Percentiles rank a stretch among this genome's conserved stretches.
phyloP scores from a whole-genome alignment of 345 rosid species.

The Boechera retrofracta region DNA sequence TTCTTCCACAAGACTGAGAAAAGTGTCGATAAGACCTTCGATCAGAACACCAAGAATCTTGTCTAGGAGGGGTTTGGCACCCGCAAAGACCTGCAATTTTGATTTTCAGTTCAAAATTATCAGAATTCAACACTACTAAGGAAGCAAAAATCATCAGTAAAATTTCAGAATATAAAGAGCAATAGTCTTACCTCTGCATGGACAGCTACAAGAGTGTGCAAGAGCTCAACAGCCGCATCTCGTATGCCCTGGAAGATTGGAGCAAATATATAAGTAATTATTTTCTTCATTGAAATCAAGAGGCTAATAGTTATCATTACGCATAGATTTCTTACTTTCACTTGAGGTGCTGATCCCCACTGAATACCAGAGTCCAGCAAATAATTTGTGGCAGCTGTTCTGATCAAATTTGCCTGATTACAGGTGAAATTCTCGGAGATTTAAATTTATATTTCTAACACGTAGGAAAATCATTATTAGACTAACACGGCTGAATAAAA shows the following conservation, averaged over 20 bases:
- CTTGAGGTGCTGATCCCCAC: slow-evolving; percentile 94
- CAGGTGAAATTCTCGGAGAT: not conserved
- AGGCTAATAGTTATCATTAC: slow-evolving; percentile 2
- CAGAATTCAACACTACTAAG: slow-evolving; percentile 2
- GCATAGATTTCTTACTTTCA: slow-evolving; percentile 63
- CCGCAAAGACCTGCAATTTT: slow-evolving; percentile 78
- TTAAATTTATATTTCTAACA: slow-evolving; percentile 9
- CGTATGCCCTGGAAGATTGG: slow-evolving; percentile 75
- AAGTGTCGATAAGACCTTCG: slow-evolving; percentile 94
- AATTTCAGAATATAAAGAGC: not conserved
- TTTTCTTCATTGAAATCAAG: not conserved
- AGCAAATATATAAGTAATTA: slow-evolving; percentile 19
- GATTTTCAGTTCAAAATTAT: not conserved
- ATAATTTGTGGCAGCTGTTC: slow-evolving; percentile 81
- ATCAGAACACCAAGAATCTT: slow-evolving; percentile 92
- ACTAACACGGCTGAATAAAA: not conserved
- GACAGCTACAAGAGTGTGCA: slow-evolving; percentile 91
- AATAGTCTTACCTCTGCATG: slow-evolving; percentile 82
- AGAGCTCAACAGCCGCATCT: slow-evolving; percentile 90
- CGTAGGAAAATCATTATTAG: not conserved
- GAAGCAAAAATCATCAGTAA: not conserved
- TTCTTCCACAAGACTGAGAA: slow-evolving; percentile 81
- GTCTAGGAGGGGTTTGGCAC: slow-evolving; percentile 92
- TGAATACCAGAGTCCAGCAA: slow-evolving; percentile 88
- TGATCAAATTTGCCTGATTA: slow-evolving; percentile 76